phyloP scores from a whole-genome alignment of 2,329 filamentous ascomycete genomes.

The Venturia nashicola region DNA sequence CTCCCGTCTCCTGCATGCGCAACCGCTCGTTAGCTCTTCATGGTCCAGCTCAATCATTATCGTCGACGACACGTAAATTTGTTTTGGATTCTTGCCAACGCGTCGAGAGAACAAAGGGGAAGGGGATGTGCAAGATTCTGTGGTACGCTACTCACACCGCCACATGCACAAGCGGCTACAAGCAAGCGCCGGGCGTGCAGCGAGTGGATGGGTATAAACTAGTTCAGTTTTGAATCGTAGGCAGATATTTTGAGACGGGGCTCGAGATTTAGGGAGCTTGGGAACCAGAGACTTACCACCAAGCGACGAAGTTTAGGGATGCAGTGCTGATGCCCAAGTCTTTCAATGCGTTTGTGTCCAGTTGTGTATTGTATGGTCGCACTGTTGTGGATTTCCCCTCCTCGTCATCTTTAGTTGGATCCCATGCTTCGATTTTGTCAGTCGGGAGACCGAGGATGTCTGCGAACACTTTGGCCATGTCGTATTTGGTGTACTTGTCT shows the following conservation, averaged over 20 bases:
- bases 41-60: neutral
- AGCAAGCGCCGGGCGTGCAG: neutral
- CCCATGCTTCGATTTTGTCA: slow-evolving; percentile 45
- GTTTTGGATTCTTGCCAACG: slow-evolving; percentile 11
- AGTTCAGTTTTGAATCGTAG: neutral
- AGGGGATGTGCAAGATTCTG: neutral
- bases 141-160: neutral
- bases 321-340: slow-evolving; percentile 63
- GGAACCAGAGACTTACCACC: slow-evolving; percentile 47
- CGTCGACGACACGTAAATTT: neutral
- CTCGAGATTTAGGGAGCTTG: neutral
- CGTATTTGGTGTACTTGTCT: slow-evolving; percentile 77
- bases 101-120: neutral
- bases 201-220: neutral
- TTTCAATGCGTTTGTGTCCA: slow-evolving; percentile 63
- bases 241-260: neutral
- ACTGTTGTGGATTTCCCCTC: slow-evolving; percentile 55
- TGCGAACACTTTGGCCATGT: slow-evolving; percentile 68
- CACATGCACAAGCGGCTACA: neutral
- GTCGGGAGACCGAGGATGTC: slow-evolving; percentile 67
- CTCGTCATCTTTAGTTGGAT: slow-evolving; percentile 55
- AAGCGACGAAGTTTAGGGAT: slow-evolving; percentile 63
- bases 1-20: slow-evolving; percentile 19
- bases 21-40: neutral
- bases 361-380: slow-evolving; percentile 77